Conservation (phyloP, 2,329 filamentous ascomycete genomes). For the Blastomyces percursus region DNA sequence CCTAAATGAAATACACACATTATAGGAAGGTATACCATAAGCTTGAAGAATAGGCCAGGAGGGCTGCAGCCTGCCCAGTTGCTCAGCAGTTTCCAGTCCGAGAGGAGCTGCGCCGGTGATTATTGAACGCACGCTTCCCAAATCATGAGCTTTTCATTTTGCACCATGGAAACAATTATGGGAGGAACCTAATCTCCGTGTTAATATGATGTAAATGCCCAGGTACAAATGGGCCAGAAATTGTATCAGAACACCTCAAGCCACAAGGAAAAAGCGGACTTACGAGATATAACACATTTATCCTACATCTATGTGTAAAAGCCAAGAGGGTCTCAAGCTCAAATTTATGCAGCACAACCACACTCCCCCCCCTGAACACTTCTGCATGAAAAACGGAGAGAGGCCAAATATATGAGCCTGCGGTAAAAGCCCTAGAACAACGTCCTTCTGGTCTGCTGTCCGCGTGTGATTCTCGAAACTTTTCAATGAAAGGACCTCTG, state of each 20-base stretch:
- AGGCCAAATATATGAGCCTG: conserved; percentile 67
- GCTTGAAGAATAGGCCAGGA: conserved; percentile 54
- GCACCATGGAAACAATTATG: conserved; percentile 59
- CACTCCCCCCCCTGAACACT: conserved; percentile 55
- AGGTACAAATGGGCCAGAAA: background rate
- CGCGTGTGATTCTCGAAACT: conserved; percentile 38
- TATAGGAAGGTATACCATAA: conserved; percentile 36
- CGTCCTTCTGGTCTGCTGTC: conserved; percentile 38
- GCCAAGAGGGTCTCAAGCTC: conserved; percentile 50
- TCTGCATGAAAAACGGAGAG: conserved; percentile 50
- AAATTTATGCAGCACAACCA: conserved; percentile 63
- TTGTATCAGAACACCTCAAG: background rate
- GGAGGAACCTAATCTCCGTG: conserved; percentile 41
- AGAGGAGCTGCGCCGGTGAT: conserved; percentile 64
- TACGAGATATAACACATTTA: conserved; percentile 54
- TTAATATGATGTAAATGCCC: background rate
- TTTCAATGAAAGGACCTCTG: conserved; percentile 53
- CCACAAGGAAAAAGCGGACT: background rate
- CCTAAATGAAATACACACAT: background rate
- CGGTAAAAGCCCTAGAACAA: conserved; percentile 53
- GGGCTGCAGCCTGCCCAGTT: conserved; percentile 48
- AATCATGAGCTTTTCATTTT: conserved; percentile 50
- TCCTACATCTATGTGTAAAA: conserved; percentile 53
- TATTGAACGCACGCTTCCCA: conserved; percentile 51
- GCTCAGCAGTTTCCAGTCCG: conserved; percentile 54